These are phyloP conservation scores for Mycena amicta DNA, from an alignment of 768 basidiomycete genomes.

Conservation along the genomic window DNA sequence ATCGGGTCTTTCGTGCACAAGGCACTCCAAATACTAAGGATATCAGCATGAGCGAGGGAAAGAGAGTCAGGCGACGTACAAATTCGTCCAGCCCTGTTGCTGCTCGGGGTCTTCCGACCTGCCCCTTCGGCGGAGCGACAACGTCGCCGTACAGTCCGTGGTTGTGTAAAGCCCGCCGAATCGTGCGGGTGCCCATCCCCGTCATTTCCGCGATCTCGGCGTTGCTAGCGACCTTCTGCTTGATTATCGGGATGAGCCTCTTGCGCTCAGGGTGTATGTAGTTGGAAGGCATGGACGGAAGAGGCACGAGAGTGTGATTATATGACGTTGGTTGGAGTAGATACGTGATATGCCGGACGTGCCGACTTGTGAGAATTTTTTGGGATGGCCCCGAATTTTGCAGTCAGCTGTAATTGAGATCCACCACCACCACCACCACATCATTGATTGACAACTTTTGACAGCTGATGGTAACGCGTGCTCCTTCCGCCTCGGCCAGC, in stretches of 20 bases:
- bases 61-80: too few relatives aligned
- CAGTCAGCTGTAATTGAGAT: background rate
- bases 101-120: background rate
- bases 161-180: background rate
- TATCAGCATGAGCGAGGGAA: background rate
- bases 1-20: background rate
- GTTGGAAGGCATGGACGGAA: background rate
- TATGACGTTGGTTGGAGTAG: background rate
- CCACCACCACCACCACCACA: too few relatives aligned
- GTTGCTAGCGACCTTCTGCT: background rate
- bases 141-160: background rate
- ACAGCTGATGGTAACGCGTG: too few relatives aligned
- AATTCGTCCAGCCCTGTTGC: background rate
- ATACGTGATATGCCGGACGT: background rate
- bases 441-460: too few relatives aligned
- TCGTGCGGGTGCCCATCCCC: background rate
- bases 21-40: background rate
- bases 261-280: constrained; percentile 9
- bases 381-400: background rate
- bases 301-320: too few relatives aligned
- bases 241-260: background rate
- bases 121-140: background rate
- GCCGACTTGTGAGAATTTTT: background rate
- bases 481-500: too few relatives aligned
- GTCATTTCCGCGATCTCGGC: background rate